phyloP scores from a whole-genome alignment of 768 basidiomycete genomes.

The Trametes punicea region DNA sequence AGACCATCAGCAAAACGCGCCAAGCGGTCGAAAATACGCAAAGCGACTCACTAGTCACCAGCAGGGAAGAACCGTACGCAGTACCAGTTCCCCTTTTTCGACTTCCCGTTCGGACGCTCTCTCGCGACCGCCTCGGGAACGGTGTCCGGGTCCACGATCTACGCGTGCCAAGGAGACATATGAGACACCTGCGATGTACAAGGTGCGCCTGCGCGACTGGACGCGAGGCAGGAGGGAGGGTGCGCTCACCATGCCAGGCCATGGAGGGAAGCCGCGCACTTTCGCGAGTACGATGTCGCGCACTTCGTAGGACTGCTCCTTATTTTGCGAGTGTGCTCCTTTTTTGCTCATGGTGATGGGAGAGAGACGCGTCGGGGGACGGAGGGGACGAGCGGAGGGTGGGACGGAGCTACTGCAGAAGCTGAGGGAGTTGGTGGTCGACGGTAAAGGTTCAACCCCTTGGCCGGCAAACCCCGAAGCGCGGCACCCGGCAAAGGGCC shows the following conservation, averaged over 20 bases:
- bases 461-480: conserved; percentile 21
- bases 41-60: conserved; percentile 80
- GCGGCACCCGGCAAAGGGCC: conserved; percentile 16
- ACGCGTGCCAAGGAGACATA: conserved; percentile 15
- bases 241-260: conserved; percentile 88
- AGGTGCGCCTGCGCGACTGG: conserved; percentile 14
- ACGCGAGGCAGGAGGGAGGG: conserved; percentile 19
- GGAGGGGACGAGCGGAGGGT: conserved; percentile 1
- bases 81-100: conserved; percentile 70
- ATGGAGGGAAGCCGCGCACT: conserved; percentile 90
- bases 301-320: conserved; percentile 46
- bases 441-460: conserved; percentile 23
- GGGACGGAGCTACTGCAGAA: conserved; percentile 4
- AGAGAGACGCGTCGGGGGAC: conserved; percentile 12
- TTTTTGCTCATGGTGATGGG: conserved; percentile 48
- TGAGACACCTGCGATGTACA: conserved; percentile 2
- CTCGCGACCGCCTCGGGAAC: conserved; percentile 59
- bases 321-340: conserved; percentile 37
- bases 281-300: conserved; percentile 91
- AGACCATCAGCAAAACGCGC: conserved; percentile 9
- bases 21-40: conserved; percentile 5
- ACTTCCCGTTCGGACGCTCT: conserved; percentile 58
- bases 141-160: conserved; percentile 78
- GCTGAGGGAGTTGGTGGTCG: conserved; percentile 17
- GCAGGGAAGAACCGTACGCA: conserved; percentile 88